These are phyloP conservation scores for Pythium biforme DNA, from an alignment of 352 stramenopile genomes.

Conservation along the genomic window DNA sequence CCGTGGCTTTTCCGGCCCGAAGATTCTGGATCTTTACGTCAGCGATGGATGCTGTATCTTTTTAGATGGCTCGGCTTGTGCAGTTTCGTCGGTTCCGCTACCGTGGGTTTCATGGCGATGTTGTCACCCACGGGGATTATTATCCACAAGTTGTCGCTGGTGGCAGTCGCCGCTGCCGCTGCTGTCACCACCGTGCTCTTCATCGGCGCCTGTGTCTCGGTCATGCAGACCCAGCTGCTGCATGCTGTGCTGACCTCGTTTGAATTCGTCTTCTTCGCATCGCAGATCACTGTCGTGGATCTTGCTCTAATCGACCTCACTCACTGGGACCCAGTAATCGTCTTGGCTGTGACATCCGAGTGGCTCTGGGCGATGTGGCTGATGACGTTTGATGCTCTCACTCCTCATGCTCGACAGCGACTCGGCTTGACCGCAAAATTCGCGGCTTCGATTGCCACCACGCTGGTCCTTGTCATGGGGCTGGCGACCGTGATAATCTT, in stretches of 20 bases:
- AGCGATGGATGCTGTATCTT: background rate
- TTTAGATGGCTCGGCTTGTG: background rate
- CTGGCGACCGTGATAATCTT: background rate
- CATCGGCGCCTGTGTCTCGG: background rate
- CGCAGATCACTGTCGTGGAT: background rate
- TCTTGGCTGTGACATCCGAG: background rate
- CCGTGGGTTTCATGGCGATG: background rate
- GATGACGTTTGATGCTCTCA: background rate
- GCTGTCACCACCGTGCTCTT: background rate
- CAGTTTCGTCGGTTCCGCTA: background rate
- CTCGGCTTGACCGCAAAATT: background rate
- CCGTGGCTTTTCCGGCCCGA: background rate
- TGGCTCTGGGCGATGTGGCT: background rate
- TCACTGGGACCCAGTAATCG: slow-evolving; percentile 11
- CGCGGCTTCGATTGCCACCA: background rate
- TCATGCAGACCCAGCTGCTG: background rate
- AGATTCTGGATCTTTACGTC: background rate
- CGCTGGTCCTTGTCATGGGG: background rate
- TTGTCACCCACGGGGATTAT: background rate
- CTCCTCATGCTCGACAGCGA: background rate
- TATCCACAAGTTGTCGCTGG: background rate
- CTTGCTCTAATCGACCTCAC: background rate
- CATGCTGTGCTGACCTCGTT: background rate
- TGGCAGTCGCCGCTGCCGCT: background rate
- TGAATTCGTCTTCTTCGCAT: background rate